Conservation (phyloP, 2,329 filamentous ascomycete genomes). For the Camillea tinctor region DNA sequence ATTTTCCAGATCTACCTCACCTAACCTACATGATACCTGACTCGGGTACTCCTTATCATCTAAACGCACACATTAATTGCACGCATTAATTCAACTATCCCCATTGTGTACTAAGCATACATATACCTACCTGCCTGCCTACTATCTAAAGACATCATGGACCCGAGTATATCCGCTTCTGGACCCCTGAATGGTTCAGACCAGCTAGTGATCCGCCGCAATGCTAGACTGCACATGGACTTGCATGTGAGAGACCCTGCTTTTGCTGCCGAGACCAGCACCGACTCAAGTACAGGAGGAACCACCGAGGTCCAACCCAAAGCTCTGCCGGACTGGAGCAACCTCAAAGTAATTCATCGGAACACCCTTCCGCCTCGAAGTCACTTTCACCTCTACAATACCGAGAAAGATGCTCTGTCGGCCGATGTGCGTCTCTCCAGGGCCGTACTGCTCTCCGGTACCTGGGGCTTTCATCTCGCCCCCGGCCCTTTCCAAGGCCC, state of each 20-base stretch:
- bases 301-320: constrained; percentile 28
- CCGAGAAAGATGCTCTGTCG: constrained; percentile 47
- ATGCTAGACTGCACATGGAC: constrained; percentile 17
- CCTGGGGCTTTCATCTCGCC: constrained; percentile 53
- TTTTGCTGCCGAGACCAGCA: not conserved
- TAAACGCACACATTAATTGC: not conserved
- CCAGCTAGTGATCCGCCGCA: not conserved
- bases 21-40: no score
- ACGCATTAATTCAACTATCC: not conserved
- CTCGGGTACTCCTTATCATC: not conserved
- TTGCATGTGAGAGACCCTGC: constrained; percentile 13
- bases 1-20: no score
- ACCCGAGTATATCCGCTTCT: constrained; percentile 8
- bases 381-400: constrained; percentile 54
- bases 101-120: not conserved
- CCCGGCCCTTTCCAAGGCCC: constrained; percentile 47
- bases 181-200: not conserved
- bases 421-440: constrained; percentile 40
- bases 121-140: no score
- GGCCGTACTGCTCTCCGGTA: constrained; percentile 48
- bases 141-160: no score
- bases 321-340: constrained; percentile 57
- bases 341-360: constrained; percentile 57
- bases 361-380: constrained; percentile 58
- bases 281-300: not conserved